Evolutionary conservation across 805 yeast genomes (phyloP), one percentile per base, ranked within the genome.

Genomic region (Candida taoyuanica): DNA sequence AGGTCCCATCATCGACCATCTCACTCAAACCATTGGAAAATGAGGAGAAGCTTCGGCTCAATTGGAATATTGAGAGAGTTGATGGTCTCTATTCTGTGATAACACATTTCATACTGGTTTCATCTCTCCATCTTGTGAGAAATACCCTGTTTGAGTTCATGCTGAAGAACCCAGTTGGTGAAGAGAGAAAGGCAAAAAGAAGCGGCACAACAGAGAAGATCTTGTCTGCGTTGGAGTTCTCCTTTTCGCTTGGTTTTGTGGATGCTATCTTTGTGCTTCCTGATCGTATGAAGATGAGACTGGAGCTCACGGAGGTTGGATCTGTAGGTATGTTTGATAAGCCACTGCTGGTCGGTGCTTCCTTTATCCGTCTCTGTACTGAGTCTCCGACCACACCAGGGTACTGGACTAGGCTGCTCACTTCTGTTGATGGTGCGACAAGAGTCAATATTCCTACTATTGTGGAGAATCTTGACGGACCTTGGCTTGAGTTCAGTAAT

Each of bases 351-450:
- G 16, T 64, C 1, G 39, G 36, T 12, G 59, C 70, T 3, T 56
- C 56, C 3, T 62, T 66, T 33, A 36, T 64, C 3, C 59, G 83
- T 34, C 37, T 71, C 4, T 63, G 77, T 42, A 73, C 73, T 1
- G 76, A 73, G 35, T 76, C 82, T 0, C 80, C 83, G 1, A 60
- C 69, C 0, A 44, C 63, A 2, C 58, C 63, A 3, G 65, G 62
- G 3, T 58, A 55, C 32, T 78, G 84, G 84, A 59, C 69, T 14
- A 59, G 81, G 34, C 48, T 79, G 25, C 26, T 68, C 3, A 61
- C 71, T 25, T 50, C 69, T 25, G 69, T 67, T 28, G 59, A 63
- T 15, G 65, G 55, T 20, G 45, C 51, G 3, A 51, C 60, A 1
- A 38, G 29, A 2, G 44, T 57, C 5, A 49, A 59, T 34, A 27